Percentiles rank a stretch among this genome's conserved stretches.
Evolutionary conservation across 2,329 filamentous ascomycete genomes (phyloP).

Genomic region (Arthrobotrys musiformis): DNA sequence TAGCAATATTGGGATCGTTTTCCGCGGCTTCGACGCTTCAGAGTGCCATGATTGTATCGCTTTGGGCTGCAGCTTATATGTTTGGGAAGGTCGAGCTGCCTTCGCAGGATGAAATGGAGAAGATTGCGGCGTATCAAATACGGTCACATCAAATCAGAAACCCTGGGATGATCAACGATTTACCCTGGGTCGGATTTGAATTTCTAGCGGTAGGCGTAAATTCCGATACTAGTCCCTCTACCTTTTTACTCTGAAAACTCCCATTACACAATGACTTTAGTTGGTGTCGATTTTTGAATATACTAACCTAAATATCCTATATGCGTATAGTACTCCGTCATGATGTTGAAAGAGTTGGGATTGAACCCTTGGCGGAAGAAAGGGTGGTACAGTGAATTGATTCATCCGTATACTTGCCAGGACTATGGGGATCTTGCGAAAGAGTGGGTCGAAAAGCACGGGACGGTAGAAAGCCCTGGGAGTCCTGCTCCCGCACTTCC

Average conservation of each 20-base stretch:
- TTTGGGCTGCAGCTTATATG: conserved; percentile 39
- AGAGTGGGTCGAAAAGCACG: conserved; percentile 8
- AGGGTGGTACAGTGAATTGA: conserved; percentile 11
- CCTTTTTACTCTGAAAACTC: no score
- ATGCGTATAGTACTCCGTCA: background rate
- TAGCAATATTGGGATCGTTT: conserved; percentile 13
- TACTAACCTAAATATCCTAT: background rate
- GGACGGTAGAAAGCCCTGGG: background rate
- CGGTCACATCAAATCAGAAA: conserved; percentile 8
- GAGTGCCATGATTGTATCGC: background rate
- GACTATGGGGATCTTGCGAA: conserved; percentile 7
- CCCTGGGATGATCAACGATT: conserved; percentile 16
- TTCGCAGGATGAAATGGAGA: conserved; percentile 28
- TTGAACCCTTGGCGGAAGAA: conserved; percentile 24
- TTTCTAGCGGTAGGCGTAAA: conserved; percentile 15
- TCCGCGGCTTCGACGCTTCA: conserved; percentile 2
- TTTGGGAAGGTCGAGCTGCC: conserved; percentile 29
- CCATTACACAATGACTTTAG: no score
- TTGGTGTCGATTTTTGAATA: no score
- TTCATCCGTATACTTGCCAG: background rate
- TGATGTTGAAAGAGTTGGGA: conserved; percentile 32
- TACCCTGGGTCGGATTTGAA: conserved; percentile 10
- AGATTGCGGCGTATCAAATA: conserved; percentile 16
- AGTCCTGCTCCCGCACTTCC: background rate
- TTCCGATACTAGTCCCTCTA: no score